These are phyloP conservation scores for Thymus mandschuricus DNA, from an alignment of 257 asterid genomes.

Conservation along the genomic window DNA sequence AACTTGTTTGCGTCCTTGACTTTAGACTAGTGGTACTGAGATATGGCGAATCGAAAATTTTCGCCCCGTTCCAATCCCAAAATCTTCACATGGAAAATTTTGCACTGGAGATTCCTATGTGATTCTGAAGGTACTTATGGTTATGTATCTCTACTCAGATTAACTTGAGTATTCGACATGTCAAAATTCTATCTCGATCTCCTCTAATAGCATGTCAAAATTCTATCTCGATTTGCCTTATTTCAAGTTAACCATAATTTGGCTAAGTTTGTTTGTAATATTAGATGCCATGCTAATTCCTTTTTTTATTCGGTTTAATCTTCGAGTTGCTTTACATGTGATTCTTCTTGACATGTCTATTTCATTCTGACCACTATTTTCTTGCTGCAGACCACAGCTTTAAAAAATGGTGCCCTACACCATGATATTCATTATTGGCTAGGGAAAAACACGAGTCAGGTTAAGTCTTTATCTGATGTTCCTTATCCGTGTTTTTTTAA, in stretches of 20 bases:
- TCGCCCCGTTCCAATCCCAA: conserved; percentile 66
- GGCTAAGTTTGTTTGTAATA: neutral
- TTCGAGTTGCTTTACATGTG: conserved; percentile 16
- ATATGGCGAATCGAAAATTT: conserved; percentile 93
- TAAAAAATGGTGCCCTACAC: conserved; percentile 79
- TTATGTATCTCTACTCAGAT: neutral
- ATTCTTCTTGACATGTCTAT: conserved; percentile 24
- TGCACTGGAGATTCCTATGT: conserved; percentile 87
- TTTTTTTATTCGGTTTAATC: conserved; percentile 8
- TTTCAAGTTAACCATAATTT: neutral
- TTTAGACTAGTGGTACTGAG: conserved; percentile 71
- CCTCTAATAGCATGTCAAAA: conserved; percentile 5
- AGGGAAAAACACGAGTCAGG: conserved; percentile 95
- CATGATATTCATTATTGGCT: conserved; percentile 98
- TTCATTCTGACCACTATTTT: conserved; percentile 33
- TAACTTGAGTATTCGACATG: conserved; percentile 12
- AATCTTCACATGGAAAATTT: conserved; percentile 79
- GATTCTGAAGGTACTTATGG: conserved; percentile 67
- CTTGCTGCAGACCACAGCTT: conserved; percentile 76
- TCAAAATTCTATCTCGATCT: neutral
- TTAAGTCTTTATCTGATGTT: conserved; percentile 28
- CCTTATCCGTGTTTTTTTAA: neutral
- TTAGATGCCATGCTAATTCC: neutral
- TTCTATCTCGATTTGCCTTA: neutral
- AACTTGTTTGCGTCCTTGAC: conserved; percentile 60